Base-by-base conservation (phyloP, 1,284 basidiomycete genomes). In the Acaromyces ingoldii region DNA sequence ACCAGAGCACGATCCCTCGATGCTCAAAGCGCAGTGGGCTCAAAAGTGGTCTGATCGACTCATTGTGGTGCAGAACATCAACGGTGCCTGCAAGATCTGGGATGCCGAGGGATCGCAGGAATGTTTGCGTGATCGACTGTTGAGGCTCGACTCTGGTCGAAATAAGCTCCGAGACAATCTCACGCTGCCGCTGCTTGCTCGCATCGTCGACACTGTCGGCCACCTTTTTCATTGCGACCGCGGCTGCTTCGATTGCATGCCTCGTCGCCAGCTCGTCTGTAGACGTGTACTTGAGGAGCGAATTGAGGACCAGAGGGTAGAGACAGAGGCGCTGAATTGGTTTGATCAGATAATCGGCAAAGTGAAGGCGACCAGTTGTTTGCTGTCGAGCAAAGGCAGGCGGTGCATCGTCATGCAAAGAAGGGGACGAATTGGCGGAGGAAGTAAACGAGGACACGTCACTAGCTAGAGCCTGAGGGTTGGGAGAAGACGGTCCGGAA, bases 271-370 rank as follows among this genome's bases (percentile, higher is more conserved):
- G 60, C 4, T 62, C 52, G 1, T 50, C 31, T 37, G 51, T 55
- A 13, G 34, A 28, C 24, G 54, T 55, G 55, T 72, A 57, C 54
- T 67, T 71, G 28, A 65, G 58, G 33, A 75, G 45, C 6, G 66
- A 72, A 40, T 71, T 65, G 29, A 75, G 57, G 2, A 74, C 59
- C 13, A 75, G 54, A 6, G 71, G 72, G 45, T 74, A 72, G 10
- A 75, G 55, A 40, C 70, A 73, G 15, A 75, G 63, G 4, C 72
- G 63, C 48, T 75, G 72, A 26, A 75, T 65, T 3, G 72, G 72
- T 61, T 75, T 75, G 55, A 75, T 69, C 45, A 75, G 60, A 45
- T 67, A 74, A 44, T 75, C 72, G 22, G 65, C 60, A 48, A 75
- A 70, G 10, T 64, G 57, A 21, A 75, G 55, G 9, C 68, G 62